Conservation (phyloP, 805 yeast genomes). For the Sungouiozyma ichnusensis region DNA sequence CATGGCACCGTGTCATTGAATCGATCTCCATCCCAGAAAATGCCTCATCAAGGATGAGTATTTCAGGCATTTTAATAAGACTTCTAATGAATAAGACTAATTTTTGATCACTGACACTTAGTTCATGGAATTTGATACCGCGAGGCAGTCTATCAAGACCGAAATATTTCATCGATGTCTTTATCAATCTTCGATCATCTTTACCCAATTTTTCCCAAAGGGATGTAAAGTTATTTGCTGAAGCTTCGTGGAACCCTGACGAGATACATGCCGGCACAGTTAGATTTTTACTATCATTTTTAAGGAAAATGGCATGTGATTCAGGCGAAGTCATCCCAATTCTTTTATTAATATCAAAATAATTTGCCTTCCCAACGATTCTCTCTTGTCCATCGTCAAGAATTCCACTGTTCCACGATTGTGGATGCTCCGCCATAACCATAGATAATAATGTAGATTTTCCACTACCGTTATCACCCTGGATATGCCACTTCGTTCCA, state of each 20-base stretch:
- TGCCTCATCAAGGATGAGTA: slow-evolving; percentile 84
- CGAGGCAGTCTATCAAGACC: slow-evolving; percentile 33
- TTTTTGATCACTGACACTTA: slow-evolving; percentile 68
- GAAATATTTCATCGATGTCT: slow-evolving; percentile 39
- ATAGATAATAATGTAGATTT: slow-evolving; percentile 80
- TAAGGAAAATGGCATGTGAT: slow-evolving; percentile 77
- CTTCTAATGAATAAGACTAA: slow-evolving; percentile 67
- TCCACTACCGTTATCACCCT: slow-evolving; percentile 89
- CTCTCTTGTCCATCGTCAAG: slow-evolving; percentile 54
- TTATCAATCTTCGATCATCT: slow-evolving; percentile 28
- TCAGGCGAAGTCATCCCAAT: slow-evolving; percentile 92
- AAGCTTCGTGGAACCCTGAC: slow-evolving; percentile 67
- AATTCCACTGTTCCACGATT: slow-evolving; percentile 75
- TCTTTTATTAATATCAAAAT: slow-evolving; percentile 64
- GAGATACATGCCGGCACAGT: slow-evolving; percentile 48
- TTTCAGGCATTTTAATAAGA: slow-evolving; percentile 62
- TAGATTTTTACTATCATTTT: slow-evolving; percentile 25
- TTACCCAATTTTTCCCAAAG: slow-evolving; percentile 31
- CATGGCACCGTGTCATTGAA: slow-evolving; percentile 45
- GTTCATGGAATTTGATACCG: slow-evolving; percentile 35
- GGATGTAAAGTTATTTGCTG: slow-evolving; percentile 38
- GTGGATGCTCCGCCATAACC: slow-evolving; percentile 92
- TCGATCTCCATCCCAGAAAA: slow-evolving; percentile 78
- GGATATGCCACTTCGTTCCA: slow-evolving; percentile 81
- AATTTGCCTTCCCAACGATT: slow-evolving; percentile 62